Evolutionary conservation across 2,329 filamentous ascomycete genomes (phyloP), one percentile per base, ranked within the genome.

Genomic region (Ascocoryne sarcoides): DNA sequence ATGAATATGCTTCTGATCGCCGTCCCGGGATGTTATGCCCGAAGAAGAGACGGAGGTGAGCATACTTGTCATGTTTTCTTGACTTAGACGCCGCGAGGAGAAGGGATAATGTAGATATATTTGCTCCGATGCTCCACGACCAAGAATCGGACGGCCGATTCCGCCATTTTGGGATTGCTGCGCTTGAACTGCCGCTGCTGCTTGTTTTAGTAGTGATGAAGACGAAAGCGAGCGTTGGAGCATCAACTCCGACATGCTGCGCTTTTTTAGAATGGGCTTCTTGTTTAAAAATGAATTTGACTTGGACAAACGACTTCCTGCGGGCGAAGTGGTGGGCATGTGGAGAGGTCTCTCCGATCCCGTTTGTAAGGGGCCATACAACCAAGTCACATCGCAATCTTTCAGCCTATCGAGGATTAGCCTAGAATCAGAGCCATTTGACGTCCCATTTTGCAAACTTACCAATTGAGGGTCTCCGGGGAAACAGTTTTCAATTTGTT

Each of bases 321-420:
- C 30, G 4, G 55, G 53, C 26, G 55, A 55, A 4, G 10, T 69
- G 69, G 29, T 60, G 58, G 37, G 65, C 61, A 68, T 61, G 10
- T 62, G 62, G 42, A 76, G 69, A 10, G 75, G 59, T 18, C 70
- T 75, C 40, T 70, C 74, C 3, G 70, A 68, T 16, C 82, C 81
- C 1, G 82, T 82, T 60, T 95, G 90, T 36, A 95, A 65, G 10
- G 92, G 92, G 0, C 92, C 92, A 57, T 96, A 98, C 1, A 98
- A 70, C 92, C 90, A 98, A 33, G 90, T 95, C 21, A 95, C 88
- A 62, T 98, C 90, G 60, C 84, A 92, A 55, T 96, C 92, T 61
- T 96, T 98, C 45, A 95, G 71, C 89, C 88, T 95, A 31, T 31
- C n/a, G 8, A 18, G 34, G 28, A 20, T 75, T 62, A 68, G 76